Percentiles rank a stretch among this genome's conserved stretches.
These are phyloP conservation scores for Domatiomyces catenatus DNA, from an alignment of 2,329 filamentous ascomycete genomes.

Conservation along the genomic window DNA sequence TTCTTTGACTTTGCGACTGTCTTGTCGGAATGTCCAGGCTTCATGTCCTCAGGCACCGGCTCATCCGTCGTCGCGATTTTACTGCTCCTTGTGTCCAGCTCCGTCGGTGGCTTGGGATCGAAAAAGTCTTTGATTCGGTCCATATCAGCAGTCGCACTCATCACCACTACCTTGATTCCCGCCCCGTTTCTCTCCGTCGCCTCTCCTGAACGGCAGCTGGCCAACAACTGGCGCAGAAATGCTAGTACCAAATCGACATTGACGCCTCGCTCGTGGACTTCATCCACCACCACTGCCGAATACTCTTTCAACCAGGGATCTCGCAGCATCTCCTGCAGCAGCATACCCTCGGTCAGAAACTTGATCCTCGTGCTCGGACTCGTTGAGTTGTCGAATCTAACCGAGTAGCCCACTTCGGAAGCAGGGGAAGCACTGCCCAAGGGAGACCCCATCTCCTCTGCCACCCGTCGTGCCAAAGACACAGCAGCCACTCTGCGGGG, in stretches of 20 bases:
- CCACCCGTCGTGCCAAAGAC: slow-evolving; percentile 73
- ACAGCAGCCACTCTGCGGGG: slow-evolving; percentile 88
- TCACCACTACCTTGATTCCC: slow-evolving; percentile 76
- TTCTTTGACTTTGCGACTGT: slow-evolving; percentile 8
- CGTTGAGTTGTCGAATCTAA: slow-evolving; percentile 79
- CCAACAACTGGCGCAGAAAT: slow-evolving; percentile 54
- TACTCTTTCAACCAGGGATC: slow-evolving; percentile 74
- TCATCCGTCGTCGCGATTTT: background rate
- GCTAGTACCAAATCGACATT: slow-evolving; percentile 86
- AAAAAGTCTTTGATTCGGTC: slow-evolving; percentile 68
- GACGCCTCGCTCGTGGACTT: slow-evolving; percentile 89
- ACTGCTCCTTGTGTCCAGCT: background rate
- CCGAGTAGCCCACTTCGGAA: slow-evolving; percentile 72
- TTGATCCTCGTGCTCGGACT: slow-evolving; percentile 78
- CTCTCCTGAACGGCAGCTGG: slow-evolving; percentile 13
- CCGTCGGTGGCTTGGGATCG: slow-evolving; percentile 9
- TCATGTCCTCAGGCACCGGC: background rate
- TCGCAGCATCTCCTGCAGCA: slow-evolving; percentile 79
- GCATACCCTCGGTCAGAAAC: slow-evolving; percentile 89
- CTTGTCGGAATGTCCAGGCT: slow-evolving; percentile 4
- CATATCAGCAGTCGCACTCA: slow-evolving; percentile 93
- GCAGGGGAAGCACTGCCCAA: slow-evolving; percentile 34
- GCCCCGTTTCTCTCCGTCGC: slow-evolving; percentile 44
- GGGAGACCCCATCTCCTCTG: slow-evolving; percentile 60
- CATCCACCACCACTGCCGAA: slow-evolving; percentile 81